Conservation (phyloP, 352 stramenopile species). For the Pythium dissotocum region DNA sequence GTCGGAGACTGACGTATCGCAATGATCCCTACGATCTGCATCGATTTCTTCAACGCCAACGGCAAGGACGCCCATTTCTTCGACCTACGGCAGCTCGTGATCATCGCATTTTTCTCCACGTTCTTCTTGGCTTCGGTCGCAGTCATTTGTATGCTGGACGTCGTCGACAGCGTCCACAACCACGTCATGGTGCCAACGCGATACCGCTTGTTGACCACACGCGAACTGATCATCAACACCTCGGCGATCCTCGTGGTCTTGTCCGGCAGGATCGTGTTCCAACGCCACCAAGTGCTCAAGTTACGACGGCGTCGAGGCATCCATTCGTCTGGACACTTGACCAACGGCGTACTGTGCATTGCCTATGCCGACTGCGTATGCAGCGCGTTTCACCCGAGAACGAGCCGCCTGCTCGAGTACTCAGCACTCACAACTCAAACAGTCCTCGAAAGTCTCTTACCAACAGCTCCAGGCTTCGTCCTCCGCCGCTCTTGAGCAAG, state of each 20-base stretch:
- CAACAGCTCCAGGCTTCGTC: background rate
- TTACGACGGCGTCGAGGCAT: background rate
- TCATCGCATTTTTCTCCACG: background rate
- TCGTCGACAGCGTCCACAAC: background rate
- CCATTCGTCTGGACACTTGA: background rate
- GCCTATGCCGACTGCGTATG: background rate
- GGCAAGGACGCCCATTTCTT: background rate
- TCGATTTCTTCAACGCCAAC: conserved; percentile 3
- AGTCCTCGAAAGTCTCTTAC: background rate
- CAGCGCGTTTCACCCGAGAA: background rate
- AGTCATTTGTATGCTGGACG: background rate
- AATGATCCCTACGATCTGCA: background rate
- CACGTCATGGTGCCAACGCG: background rate
- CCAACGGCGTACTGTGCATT: background rate
- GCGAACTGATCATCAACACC: background rate
- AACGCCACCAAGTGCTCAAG: conserved; percentile 4
- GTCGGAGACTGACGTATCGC: background rate
- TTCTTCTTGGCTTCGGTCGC: background rate
- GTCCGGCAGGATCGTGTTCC: background rate
- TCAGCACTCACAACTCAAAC: background rate
- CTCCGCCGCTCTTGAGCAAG: background rate
- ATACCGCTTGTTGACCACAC: background rate
- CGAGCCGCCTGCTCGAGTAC: no score
- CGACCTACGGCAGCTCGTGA: background rate
- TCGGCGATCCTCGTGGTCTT: background rate